Percentiles rank a stretch among this genome's conserved stretches.
phyloP scores from a whole-genome alignment of 2,329 filamentous ascomycete species.

The Fusarium humuli region DNA sequence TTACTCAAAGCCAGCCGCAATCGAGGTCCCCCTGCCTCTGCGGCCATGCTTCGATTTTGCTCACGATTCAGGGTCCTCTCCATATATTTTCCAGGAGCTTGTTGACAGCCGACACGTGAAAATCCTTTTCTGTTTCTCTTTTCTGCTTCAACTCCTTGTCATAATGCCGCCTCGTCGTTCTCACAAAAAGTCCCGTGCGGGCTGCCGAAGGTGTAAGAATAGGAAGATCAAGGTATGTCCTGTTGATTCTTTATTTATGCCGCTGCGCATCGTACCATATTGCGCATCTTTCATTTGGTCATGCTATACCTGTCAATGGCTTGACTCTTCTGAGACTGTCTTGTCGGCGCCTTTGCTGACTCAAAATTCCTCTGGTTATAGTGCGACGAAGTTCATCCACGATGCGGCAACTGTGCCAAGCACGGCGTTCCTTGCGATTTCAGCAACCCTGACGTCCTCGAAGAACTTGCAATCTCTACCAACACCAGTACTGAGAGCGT shows the following conservation, averaged over 20 bases:
- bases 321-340: background rate
- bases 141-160: conserved; percentile 3
- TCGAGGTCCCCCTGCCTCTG: conserved; percentile 43
- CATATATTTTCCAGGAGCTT: conserved; percentile 38
- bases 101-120: conserved; percentile 41
- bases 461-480: conserved; percentile 57
- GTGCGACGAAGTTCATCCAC: conserved; percentile 75
- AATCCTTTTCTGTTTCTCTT: conserved; percentile 6
- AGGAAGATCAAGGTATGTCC: conserved; percentile 74
- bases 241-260: conserved; percentile 10
- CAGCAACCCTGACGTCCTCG: conserved; percentile 62
- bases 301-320: conserved; percentile 4
- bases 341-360: conserved; percentile 28
- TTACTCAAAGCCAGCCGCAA: conserved; percentile 19
- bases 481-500: conserved; percentile 49
- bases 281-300: conserved; percentile 1
- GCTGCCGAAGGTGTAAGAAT: conserved; percentile 73
- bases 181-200: conserved; percentile 77
- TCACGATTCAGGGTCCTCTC: conserved; percentile 43
- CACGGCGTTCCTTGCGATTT: conserved; percentile 76
- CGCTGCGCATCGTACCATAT: conserved; percentile 16
- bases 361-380: conserved; percentile 44
- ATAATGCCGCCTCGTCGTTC: conserved; percentile 73
- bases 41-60: conserved; percentile 49
- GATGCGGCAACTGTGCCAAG: conserved; percentile 74